Percentiles rank a stretch among this genome's conserved stretches.
Evolutionary conservation across 331 rosid species (phyloP).

Genomic region (Rhamnella rubrinervis): DNA sequence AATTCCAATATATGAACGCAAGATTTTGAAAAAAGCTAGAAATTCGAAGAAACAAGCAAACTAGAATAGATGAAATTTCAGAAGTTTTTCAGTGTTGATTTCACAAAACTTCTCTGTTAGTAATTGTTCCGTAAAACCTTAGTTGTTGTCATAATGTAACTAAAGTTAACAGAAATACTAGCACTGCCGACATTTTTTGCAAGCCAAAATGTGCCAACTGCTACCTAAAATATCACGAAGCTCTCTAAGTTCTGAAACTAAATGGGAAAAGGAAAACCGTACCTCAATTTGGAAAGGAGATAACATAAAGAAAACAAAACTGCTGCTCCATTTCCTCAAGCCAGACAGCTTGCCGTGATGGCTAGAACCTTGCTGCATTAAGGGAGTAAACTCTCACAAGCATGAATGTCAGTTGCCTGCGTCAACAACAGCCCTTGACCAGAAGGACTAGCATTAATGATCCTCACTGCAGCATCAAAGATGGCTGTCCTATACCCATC

Average conservation of each 20-base stretch:
- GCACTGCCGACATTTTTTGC: too few species aligned
- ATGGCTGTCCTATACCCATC: constrained; percentile 51
- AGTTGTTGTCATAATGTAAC: too few species aligned
- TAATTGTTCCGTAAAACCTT: neutral
- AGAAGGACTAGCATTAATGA: constrained; percentile 43
- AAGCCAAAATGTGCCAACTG: too few species aligned
- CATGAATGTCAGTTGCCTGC: constrained; percentile 72
- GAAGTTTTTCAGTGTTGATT: neutral
- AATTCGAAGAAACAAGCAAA: neutral
- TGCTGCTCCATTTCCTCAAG: neutral
- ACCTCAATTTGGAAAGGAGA: constrained; percentile 99
- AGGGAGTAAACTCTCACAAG: constrained; percentile 53
- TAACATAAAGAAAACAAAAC: constrained; percentile 23
- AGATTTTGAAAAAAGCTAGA: neutral
- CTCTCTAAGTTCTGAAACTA: neutral
- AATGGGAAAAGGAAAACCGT: constrained; percentile 1
- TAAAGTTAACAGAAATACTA: too few species aligned
- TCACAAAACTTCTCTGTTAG: too few species aligned
- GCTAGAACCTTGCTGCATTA: neutral
- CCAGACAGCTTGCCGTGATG: neutral
- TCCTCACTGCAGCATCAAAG: constrained; percentile 43
- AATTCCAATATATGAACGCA: too few species aligned
- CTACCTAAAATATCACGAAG: neutral
- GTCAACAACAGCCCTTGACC: constrained; percentile 67
- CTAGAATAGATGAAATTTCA: neutral